A percentile compares a stretch with the other conserved stretches of the same genome.
phyloP scores from a whole-genome alignment of 768 basidiomycete genomes.

The Mycena sanguinolenta region DNA sequence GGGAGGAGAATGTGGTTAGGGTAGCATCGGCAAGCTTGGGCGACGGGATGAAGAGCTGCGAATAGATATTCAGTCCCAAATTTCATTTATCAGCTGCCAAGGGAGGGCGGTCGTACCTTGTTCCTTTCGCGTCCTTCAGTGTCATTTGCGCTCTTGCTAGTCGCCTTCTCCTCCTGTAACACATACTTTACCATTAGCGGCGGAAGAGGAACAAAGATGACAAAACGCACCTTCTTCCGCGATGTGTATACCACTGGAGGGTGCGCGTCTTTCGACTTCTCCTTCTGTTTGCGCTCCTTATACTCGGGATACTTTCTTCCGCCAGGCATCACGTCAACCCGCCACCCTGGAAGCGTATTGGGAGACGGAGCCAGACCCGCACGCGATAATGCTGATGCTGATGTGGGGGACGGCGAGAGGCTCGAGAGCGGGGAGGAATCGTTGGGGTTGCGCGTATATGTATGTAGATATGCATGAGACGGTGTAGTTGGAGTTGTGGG shows the following conservation, averaged over 20 bases:
- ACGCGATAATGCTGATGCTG: neutral
- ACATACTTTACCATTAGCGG: neutral
- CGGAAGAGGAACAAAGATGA: neutral
- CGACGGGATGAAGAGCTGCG: neutral
- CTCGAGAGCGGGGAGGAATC: neutral
- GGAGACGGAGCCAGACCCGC: neutral
- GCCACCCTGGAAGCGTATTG: neutral
- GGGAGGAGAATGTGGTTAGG: neutral
- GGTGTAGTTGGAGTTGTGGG: no score
- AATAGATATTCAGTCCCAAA: neutral
- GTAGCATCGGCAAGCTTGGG: neutral
- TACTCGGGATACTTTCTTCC: no score
- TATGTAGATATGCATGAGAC: no score
- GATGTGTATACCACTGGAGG: conserved; percentile 1
- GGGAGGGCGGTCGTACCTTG: neutral
- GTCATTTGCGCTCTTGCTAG: no score
- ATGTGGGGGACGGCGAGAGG: neutral
- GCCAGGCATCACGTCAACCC: neutral
- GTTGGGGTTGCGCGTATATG: neutral
- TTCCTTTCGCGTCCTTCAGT: neutral
- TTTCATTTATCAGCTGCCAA: neutral
- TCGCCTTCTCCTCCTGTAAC: no score
- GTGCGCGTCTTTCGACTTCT: neutral
- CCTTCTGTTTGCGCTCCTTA: neutral
- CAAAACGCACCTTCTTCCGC: neutral